Evolutionary conservation across 2,329 filamentous ascomycete species (phyloP).

Genomic region (Aspergillus aculeatus): DNA sequence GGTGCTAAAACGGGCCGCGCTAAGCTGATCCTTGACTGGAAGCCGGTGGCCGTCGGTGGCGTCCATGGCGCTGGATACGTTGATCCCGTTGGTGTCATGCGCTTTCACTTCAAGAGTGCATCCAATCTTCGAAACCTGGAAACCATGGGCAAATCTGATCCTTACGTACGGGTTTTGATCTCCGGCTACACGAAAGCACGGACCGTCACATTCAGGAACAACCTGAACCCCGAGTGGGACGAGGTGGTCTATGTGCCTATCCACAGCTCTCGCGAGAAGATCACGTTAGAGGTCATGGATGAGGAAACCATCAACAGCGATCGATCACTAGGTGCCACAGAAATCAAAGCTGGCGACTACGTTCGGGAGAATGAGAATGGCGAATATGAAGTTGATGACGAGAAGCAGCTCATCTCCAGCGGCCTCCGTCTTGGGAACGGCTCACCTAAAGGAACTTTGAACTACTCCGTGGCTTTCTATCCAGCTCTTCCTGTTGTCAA

Average conservation of each 20-base stretch:
- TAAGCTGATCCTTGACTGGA: constrained; percentile 93
- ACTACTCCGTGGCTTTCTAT: constrained; percentile 85
- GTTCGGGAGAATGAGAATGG: constrained; percentile 74
- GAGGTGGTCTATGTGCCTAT: constrained; percentile 93
- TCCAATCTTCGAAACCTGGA: constrained; percentile 86
- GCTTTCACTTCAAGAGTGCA: constrained; percentile 85
- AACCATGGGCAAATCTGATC: constrained; percentile 93
- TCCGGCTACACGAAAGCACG: constrained; percentile 88
- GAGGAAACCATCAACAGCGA: constrained; percentile 90
- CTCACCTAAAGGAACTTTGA: constrained; percentile 73
- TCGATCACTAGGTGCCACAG: constrained; percentile 77
- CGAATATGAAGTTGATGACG: constrained; percentile 75
- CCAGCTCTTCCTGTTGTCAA: constrained; percentile 84
- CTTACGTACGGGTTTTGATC: constrained; percentile 83
- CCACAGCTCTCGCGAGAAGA: constrained; percentile 77
- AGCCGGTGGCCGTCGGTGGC: constrained; percentile 83
- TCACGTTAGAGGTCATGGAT: constrained; percentile 94
- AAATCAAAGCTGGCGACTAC: constrained; percentile 75
- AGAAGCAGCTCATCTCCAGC: constrained; percentile 66
- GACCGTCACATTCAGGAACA: constrained; percentile 94
- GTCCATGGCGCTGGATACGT: constrained; percentile 78
- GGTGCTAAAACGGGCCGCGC: constrained; percentile 79
- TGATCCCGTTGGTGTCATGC: constrained; percentile 91
- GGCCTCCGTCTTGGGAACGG: constrained; percentile 72
- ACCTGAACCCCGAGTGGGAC: constrained; percentile 92